Conservation (phyloP, 1,284 basidiomycete genomes). For the Pholiota adiposa region DNA sequence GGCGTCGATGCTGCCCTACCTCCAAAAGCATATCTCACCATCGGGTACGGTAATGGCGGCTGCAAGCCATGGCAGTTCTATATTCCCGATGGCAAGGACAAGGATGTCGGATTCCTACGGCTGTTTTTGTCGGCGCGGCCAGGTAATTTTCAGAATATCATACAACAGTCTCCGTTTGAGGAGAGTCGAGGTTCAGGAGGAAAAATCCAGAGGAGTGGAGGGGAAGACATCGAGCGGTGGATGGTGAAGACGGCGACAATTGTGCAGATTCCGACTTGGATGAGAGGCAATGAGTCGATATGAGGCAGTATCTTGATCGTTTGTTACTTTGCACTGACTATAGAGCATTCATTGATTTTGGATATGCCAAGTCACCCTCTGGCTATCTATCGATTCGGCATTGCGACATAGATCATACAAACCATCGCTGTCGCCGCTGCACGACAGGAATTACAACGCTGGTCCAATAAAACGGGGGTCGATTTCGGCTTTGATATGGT, state of each 20-base stretch:
- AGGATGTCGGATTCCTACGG: slow-evolving; percentile 39
- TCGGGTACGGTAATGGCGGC: slow-evolving; percentile 37
- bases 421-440: no score
- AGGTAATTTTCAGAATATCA: slow-evolving; percentile 20
- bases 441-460: no score
- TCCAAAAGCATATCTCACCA: slow-evolving; percentile 27
- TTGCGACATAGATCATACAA: no score
- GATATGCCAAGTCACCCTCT: no score
- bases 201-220: neutral
- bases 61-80: slow-evolving; percentile 31
- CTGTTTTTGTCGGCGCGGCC: slow-evolving; percentile 34
- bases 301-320: no score
- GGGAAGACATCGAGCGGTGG: neutral
- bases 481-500: no score
- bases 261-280: neutral
- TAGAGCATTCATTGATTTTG: no score
- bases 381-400: no score
- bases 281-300: neutral
- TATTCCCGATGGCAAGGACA: slow-evolving; percentile 24
- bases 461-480: no score
- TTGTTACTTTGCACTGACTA: no score
- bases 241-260: slow-evolving; percentile 6
- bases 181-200: neutral
- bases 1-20: slow-evolving; percentile 32
- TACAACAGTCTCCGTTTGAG: slow-evolving; percentile 15